Base-by-base conservation (phyloP, 345 rosid species). In the Citropsis articulata region DNA sequence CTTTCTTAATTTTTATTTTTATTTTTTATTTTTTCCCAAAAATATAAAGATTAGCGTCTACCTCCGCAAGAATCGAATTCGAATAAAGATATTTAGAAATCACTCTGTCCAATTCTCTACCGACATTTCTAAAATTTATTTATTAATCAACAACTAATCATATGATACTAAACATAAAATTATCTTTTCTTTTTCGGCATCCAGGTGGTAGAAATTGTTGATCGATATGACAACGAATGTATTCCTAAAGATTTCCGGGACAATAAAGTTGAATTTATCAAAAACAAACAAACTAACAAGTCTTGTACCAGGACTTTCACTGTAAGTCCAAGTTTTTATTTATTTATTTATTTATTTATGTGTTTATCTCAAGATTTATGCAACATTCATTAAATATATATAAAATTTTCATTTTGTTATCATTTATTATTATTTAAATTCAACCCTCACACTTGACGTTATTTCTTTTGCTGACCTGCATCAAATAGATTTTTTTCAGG, bases 171-270 rank as follows among this genome's bases (percentile, higher is more conserved):
- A 60, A 63, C 36, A 38, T 35, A 70, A 42, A 66, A 42, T 69
- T 72, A 6, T 36, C 19, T 22, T 19, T 35, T 57, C 73, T 31
- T 38, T 22, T 2, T 19, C 4, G 18, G 31, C 14, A 9, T 22
- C 7, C 77, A 92, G 97, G 92, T 92, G 67, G 91, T 90, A 31
- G 97, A 92, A 80, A 85, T 92, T 45, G 84, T 83, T 69, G 80
- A 89, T 33, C 90, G 87, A 3, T 92, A 92, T 31, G 94, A 92
- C 36, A 19, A 57, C 30, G 88, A 76, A n/a, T 92, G 94, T 66
- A 65, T 92, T 74, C 94, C 97, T 63, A 0, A 72, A 27, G 27
- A 50, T n/a, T 83, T 74, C 66, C 59, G 27, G 31, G 55, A 80
- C 25, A 67, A 81, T 9, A 57, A 35, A 70, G 77, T 89, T 35